phyloP scores from a whole-genome alignment of 345 rosid species.

The Moricandia arvensis region DNA sequence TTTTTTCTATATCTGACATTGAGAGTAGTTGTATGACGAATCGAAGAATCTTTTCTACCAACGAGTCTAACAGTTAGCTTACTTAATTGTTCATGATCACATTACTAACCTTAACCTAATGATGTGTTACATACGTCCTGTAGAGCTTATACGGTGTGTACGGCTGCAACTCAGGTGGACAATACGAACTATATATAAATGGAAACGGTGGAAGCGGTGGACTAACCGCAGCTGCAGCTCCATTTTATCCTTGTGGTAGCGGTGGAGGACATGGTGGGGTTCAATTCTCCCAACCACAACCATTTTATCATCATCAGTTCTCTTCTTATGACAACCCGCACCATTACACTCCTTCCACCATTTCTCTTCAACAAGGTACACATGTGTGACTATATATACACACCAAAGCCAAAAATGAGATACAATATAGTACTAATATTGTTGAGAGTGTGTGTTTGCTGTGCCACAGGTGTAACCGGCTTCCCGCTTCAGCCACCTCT shows the following conservation, averaged over 20 bases:
- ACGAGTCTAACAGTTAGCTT: neutral
- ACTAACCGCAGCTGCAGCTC: slow-evolving; percentile 39
- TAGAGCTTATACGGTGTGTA: slow-evolving; percentile 34
- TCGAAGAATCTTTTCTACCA: slow-evolving; percentile 4
- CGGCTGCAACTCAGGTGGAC: slow-evolving; percentile 27
- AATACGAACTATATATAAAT: slow-evolving; percentile 27
- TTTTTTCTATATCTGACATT: no score
- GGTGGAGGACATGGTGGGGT: slow-evolving; percentile 22
- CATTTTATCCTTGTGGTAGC: slow-evolving; percentile 30
- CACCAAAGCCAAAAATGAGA: neutral
- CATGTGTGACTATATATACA: slow-evolving; percentile 7
- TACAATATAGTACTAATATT: neutral
- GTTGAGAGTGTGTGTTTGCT: slow-evolving; percentile 20
- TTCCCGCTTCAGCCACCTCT: slow-evolving; percentile 30
- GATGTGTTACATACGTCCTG: neutral
- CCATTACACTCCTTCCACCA: slow-evolving; percentile 29
- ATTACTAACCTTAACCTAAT: neutral
- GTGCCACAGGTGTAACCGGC: slow-evolving; percentile 20
- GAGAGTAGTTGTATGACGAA: neutral
- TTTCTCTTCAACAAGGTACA: slow-evolving; percentile 34
- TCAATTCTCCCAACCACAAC: slow-evolving; percentile 27
- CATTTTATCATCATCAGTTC: slow-evolving; percentile 32
- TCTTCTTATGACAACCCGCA: slow-evolving; percentile 32
- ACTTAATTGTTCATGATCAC: neutral
- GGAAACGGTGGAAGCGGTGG: slow-evolving; percentile 24